These are phyloP conservation scores for Mallotus repandus DNA, from an alignment of 441 rosid genomes.

Conservation along the genomic window DNA sequence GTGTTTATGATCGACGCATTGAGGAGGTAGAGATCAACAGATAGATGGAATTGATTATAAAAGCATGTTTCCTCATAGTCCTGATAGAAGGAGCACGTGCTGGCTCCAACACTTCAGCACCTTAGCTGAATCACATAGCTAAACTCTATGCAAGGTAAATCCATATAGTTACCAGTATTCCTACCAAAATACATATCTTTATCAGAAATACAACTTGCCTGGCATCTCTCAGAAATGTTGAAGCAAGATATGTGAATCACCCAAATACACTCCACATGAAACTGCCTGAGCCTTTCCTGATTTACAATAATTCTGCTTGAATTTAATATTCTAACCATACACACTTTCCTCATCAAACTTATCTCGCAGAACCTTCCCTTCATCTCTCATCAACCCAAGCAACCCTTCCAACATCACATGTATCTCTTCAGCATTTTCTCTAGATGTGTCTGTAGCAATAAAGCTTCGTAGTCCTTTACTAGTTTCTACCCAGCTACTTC, in stretches of 20 bases:
- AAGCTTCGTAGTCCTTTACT: conserved; percentile 42
- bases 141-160: not conserved
- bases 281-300: not conserved
- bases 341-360: conserved; percentile 32
- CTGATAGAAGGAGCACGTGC: not conserved
- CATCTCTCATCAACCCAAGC: conserved; percentile 46
- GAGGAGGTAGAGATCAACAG: not conserved
- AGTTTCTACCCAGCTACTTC: conserved; percentile 72
- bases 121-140: not conserved
- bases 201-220: not conserved
- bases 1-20: conserved; percentile 7
- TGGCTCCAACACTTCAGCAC: not conserved
- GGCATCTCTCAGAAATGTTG: not conserved
- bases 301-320: not conserved
- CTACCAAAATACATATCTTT: not conserved
- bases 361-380: conserved; percentile 34
- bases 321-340: conserved; percentile 18
- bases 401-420: conserved; percentile 36
- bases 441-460: conserved; percentile 39
- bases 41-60: not conserved
- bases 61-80: not conserved
- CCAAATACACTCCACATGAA: not conserved
- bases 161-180: not conserved
- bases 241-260: not conserved
- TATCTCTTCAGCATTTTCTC: conserved; percentile 45